Evolutionary conservation across 2,329 filamentous ascomycete genomes (phyloP).

Genomic region (Pseudopyricularia cyperi): DNA sequence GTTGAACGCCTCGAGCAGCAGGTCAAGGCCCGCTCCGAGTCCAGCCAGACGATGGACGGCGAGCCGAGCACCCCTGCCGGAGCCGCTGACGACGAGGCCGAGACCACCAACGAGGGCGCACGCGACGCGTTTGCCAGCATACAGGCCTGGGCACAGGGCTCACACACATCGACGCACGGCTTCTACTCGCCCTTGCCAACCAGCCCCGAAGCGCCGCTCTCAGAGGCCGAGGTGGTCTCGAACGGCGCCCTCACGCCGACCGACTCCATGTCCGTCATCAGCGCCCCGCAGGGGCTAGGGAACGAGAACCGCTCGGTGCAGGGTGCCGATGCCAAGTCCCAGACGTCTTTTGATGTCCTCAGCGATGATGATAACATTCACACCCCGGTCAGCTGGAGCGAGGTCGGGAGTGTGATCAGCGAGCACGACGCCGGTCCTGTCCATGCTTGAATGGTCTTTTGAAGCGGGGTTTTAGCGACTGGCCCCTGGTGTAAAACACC

Average conservation of each 20-base stretch:
- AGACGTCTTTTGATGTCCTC: slow-evolving; percentile 35
- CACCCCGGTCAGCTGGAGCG: slow-evolving; percentile 52
- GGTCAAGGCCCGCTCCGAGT: not conserved
- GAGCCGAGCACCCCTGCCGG: slow-evolving; percentile 34
- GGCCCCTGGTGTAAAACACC: not conserved
- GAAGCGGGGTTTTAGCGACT: not conserved
- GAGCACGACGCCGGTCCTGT: slow-evolving; percentile 32
- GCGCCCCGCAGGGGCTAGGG: slow-evolving; percentile 34
- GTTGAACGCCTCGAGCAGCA: not conserved
- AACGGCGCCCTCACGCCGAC: slow-evolving; percentile 45
- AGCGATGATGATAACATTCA: slow-evolving; percentile 43
- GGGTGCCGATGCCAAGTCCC: slow-evolving; percentile 14
- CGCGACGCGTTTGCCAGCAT: slow-evolving; percentile 45
- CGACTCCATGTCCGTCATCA: slow-evolving; percentile 41
- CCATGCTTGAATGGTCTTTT: slow-evolving; percentile 14
- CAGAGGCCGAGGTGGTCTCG: slow-evolving; percentile 38
- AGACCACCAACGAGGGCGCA: slow-evolving; percentile 34
- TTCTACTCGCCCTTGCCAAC: slow-evolving; percentile 50
- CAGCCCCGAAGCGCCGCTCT: slow-evolving; percentile 33
- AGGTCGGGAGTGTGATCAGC: slow-evolving; percentile 50
- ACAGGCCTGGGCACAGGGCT: slow-evolving; percentile 50
- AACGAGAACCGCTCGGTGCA: slow-evolving; percentile 25
- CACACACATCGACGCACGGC: slow-evolving; percentile 23
- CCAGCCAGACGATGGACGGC: slow-evolving; percentile 17
- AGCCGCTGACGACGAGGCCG: slow-evolving; percentile 26